Percentiles rank a stretch among this genome's conserved stretches.
Conservation (phyloP, 2,329 filamentous ascomycete genomes). For the Colletotrichum sp. region DNA sequence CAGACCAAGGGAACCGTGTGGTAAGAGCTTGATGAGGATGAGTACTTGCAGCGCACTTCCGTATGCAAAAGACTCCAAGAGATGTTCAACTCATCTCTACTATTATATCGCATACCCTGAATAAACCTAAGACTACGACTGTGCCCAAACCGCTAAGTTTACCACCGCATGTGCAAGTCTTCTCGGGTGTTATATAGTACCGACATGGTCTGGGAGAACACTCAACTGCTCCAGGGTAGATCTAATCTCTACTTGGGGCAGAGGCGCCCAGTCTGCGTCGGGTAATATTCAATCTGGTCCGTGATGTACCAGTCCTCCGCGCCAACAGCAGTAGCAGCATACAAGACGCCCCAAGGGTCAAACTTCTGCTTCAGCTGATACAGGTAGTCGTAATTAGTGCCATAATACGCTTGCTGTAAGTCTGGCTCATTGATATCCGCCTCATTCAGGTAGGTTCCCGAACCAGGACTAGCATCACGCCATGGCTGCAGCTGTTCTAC, state of each 20-base stretch:
- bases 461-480: conserved; percentile 26
- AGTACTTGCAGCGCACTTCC: background rate
- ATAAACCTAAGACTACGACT: background rate
- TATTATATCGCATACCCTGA: background rate
- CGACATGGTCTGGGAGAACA: background rate
- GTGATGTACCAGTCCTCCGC: conserved; percentile 39
- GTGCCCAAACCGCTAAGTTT: background rate
- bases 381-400: conserved; percentile 36
- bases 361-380: conserved; percentile 38
- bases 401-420: conserved; percentile 41
- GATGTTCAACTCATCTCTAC: background rate
- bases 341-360: conserved; percentile 40
- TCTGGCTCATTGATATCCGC: conserved; percentile 39
- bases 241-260: background rate
- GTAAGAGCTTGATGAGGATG: background rate
- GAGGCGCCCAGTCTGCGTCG: background rate
- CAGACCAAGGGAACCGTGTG: conserved; percentile 40
- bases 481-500: conserved; percentile 26
- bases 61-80: background rate
- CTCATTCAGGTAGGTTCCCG: conserved; percentile 34
- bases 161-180: background rate
- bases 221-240: accelerated
- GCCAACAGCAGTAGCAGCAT: conserved; percentile 39
- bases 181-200: background rate
- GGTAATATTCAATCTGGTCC: background rate